phyloP scores from a whole-genome alignment of 2,329 filamentous ascomycete species.

The Chrysoporthe austroafricana region DNA sequence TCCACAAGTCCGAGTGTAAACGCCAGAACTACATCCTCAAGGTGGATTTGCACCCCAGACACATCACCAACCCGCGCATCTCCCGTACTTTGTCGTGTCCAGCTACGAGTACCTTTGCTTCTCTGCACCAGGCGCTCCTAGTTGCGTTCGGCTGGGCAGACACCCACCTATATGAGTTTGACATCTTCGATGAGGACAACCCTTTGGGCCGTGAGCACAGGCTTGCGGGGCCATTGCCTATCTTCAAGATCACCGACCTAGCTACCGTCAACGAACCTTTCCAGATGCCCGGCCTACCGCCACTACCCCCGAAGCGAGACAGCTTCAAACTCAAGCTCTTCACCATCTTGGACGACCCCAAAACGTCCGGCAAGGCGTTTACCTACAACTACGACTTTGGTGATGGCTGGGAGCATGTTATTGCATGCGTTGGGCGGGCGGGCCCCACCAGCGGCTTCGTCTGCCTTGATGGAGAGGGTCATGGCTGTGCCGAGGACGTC shows the following conservation, averaged over 20 bases:
- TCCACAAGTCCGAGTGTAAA: conserved; percentile 29
- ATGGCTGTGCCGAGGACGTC: conserved; percentile 39
- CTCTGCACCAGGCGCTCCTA: conserved; percentile 29
- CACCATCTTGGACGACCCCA: conserved; percentile 29
- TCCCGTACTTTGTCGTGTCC: conserved; percentile 31
- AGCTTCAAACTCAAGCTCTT: conserved; percentile 25
- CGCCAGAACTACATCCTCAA: conserved; percentile 33
- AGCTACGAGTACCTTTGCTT: conserved; percentile 24
- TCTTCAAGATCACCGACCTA: conserved; percentile 27
- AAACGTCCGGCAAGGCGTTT: conserved; percentile 29
- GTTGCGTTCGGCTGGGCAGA: conserved; percentile 30
- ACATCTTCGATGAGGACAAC: conserved; percentile 26
- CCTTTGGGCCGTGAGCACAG: not conserved
- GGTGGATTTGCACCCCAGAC: conserved; percentile 27
- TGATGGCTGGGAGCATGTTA: conserved; percentile 32
- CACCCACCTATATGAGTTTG: conserved; percentile 31
- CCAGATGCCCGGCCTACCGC: not conserved
- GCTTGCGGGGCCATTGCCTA: conserved; percentile 12
- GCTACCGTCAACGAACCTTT: not conserved
- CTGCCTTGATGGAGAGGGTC: conserved; percentile 17
- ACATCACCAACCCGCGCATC: conserved; percentile 30
- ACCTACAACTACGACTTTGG: conserved; percentile 34
- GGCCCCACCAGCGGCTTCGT: not conserved
- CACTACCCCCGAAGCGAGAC: not conserved
- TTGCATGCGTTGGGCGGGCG: conserved; percentile 29